Base-by-base conservation (phyloP, 176 grass and related monocot genomes). In the Triticum timopheevii region DNA sequence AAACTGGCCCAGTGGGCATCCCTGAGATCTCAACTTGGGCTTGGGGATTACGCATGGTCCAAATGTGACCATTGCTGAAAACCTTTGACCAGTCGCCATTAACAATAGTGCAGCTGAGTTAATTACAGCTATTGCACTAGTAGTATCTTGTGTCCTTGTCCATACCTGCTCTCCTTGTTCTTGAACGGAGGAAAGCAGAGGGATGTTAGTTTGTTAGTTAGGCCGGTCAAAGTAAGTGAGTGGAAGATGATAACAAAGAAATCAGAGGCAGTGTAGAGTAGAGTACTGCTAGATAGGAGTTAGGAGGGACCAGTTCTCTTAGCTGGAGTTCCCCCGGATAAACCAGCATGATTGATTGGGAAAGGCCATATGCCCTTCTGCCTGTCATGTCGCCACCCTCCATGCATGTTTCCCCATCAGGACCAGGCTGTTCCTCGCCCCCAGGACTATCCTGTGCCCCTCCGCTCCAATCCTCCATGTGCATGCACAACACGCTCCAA, bases 381-480 rank as follows among this genome's bases (percentile, higher is more conserved):
- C 33, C 90, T 91, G 82, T 91, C 86, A 85, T 91, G 82, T 91
- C 86, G 82, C 61, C 86, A 89, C 75, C 56, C 56, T 73, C 69
- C 40, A 47, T 75, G 78, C 40, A 34, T 75, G 78, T 69, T 80
- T 91, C 86, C 64, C 70, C 50, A 23, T 87, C 86, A 88, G 86
- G 82, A 91, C 86, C 90, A 85, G 86, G 78, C 82, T 88, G 70
- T 81, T 91, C 38, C 82, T 91, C 84, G 80, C 52, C 82, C 83
- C 77, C 71, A 88, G 90, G 82, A 78, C 90, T 88, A 88, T 70
- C 78, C 63, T 82, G 90, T 78, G 82, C 82, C 90, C 89, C 62
- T 88, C 85, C 71, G 72, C 1, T 34, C 77, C 78, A 40, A 82
- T 88, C 86, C 84, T 85, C 63, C 82, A 88, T 88, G 90, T 85